These are phyloP conservation scores for Heterobasidion parviporum DNA, from an alignment of 1,284 basidiomycete species.

Conservation along the genomic window DNA sequence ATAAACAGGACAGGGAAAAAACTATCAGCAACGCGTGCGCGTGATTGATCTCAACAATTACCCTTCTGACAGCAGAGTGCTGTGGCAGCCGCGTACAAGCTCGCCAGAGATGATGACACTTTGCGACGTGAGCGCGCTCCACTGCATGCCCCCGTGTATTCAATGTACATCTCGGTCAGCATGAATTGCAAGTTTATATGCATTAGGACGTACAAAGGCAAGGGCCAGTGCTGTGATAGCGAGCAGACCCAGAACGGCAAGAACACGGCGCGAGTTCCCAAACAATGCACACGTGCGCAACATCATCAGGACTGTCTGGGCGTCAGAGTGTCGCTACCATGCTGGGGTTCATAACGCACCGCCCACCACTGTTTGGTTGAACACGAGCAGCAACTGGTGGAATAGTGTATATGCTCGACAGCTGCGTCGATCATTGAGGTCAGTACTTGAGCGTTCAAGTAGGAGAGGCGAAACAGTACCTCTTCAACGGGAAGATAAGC, in stretches of 20 bases:
- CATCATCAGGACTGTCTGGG: neutral
- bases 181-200: no score
- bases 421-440: conserved; percentile 7
- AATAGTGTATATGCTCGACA: conserved; percentile 21
- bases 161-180: no score
- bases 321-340: neutral
- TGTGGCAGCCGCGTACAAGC: no score
- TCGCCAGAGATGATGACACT: no score
- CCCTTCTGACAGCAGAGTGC: no score
- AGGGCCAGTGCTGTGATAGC: neutral
- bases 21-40: no score
- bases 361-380: conserved; percentile 32
- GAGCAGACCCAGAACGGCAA: neutral
- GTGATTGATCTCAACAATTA: no score
- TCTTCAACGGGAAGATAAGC: no score
- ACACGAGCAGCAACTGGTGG: conserved; percentile 29
- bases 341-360: conserved; percentile 19
- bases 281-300: conserved; percentile 9
- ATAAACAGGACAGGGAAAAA: no score
- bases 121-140: no score
- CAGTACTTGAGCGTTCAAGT: neutral
- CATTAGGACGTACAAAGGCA: neutral
- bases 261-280: neutral
- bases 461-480: no score
- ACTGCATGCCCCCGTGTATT: no score